Evolutionary conservation across 2,329 filamentous ascomycete species (phyloP).

Genomic region (Ophiosphaerella korrae): DNA sequence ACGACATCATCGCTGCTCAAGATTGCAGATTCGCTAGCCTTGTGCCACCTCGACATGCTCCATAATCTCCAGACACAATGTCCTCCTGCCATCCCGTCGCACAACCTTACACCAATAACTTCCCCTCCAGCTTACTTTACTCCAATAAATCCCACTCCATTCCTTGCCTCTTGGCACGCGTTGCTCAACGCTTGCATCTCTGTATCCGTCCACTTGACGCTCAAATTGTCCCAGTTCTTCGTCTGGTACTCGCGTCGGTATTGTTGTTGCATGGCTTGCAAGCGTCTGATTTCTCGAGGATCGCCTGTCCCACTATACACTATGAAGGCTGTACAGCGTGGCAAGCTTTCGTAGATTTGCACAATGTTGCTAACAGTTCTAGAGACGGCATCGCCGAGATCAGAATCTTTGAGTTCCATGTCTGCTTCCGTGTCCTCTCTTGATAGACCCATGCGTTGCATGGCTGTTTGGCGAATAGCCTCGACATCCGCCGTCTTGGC

Average conservation of each 20-base stretch:
- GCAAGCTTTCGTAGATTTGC: slow-evolving; percentile 61
- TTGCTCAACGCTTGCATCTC: slow-evolving; percentile 64
- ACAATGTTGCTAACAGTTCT: slow-evolving; percentile 58
- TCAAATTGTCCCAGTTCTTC: slow-evolving; percentile 67
- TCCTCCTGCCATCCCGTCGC: slow-evolving; percentile 28
- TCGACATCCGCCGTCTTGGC: slow-evolving; percentile 49
- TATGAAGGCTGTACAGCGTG: slow-evolving; percentile 64
- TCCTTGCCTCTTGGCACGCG: slow-evolving; percentile 62
- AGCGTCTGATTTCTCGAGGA: slow-evolving; percentile 60
- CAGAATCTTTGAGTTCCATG: slow-evolving; percentile 25
- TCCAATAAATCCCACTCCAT: slow-evolving; percentile 63
- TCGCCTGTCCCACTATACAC: slow-evolving; percentile 70
- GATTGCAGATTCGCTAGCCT: slow-evolving; percentile 6
- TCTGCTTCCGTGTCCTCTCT: slow-evolving; percentile 22
- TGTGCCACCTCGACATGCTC: slow-evolving; percentile 17
- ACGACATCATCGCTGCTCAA: slow-evolving; percentile 5
- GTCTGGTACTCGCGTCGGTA: slow-evolving; percentile 63
- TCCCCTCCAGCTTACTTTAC: slow-evolving; percentile 56
- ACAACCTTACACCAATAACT: slow-evolving; percentile 36
- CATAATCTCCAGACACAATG: slow-evolving; percentile 27
- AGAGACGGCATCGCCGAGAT: slow-evolving; percentile 54
- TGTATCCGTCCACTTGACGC: slow-evolving; percentile 67
- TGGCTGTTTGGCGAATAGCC: slow-evolving; percentile 30
- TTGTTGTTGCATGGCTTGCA: slow-evolving; percentile 61
- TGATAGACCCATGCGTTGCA: slow-evolving; percentile 30